phyloP scores from a whole-genome alignment of 1,139 yeast genomes.

The Yamadazyma dendronema region DNA sequence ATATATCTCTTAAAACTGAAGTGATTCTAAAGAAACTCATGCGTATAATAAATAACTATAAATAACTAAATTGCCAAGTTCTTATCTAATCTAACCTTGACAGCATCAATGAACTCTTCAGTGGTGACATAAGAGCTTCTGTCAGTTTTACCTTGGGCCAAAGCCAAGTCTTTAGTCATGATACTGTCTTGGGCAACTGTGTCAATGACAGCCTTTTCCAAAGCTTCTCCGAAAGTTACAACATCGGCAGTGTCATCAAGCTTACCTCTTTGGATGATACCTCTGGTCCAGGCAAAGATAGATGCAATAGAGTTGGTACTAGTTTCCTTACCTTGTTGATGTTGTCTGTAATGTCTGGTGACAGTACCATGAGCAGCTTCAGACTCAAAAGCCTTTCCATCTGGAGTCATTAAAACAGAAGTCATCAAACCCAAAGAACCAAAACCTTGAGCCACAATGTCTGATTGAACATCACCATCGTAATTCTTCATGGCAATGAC shows the following conservation, averaged over 20 bases:
- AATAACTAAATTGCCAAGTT: not conserved
- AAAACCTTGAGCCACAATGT: constrained; percentile 83
- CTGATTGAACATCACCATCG: constrained; percentile 86
- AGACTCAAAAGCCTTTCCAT: constrained; percentile 77
- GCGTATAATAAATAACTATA: not conserved
- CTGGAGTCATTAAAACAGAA: constrained; percentile 80
- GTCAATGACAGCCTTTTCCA: constrained; percentile 69
- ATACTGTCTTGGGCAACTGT: constrained; percentile 75
- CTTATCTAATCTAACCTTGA: constrained; percentile 21
- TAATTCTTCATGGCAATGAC: constrained; percentile 82
- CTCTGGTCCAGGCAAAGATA: constrained; percentile 85
- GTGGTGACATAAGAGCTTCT: constrained; percentile 72
- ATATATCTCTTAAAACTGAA: too few species aligned
- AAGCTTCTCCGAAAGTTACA: constrained; percentile 59
- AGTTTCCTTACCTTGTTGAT: constrained; percentile 81
- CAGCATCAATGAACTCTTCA: constrained; percentile 72
- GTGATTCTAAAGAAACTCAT: not conserved
- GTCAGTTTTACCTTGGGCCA: constrained; percentile 66
- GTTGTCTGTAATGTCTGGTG: constrained; percentile 82
- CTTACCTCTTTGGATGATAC: constrained; percentile 77
- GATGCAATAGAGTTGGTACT: constrained; percentile 85
- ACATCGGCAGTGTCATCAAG: constrained; percentile 72
- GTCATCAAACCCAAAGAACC: constrained; percentile 86
- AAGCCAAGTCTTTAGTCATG: constrained; percentile 82
- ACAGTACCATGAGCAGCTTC: constrained; percentile 91